Conservation (phyloP, 495 filamentous ascomycete species). For the Zalerion maritima region DNA sequence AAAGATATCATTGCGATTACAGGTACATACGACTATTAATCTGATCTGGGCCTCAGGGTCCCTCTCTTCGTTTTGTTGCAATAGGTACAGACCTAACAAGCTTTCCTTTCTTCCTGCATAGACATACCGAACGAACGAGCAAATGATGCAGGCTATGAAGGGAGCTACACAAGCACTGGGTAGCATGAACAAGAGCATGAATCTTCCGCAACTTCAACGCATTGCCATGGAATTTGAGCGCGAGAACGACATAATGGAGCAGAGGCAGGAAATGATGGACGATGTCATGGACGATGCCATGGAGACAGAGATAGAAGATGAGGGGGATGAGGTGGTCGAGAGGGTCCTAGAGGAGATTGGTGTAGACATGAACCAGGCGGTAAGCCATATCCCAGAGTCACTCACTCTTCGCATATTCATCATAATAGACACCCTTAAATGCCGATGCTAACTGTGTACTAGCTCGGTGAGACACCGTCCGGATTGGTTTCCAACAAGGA, state of each 20-base stretch:
- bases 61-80: conserved; percentile 1
- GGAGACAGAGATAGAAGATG: conserved; percentile 76
- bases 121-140: conserved; percentile 94
- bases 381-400: conserved; percentile 30
- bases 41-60: not conserved
- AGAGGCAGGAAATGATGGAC: conserved; percentile 99
- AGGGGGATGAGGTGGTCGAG: conserved; percentile 90
- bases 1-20: conserved; percentile 86
- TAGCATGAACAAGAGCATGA: conserved; percentile 96
- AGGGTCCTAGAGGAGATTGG: conserved; percentile 95
- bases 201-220: conserved; percentile 82
- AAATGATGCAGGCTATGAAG: conserved; percentile 99
- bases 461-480: conserved; percentile 70
- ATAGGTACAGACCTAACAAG: conserved; percentile 5
- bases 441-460: conserved; percentile 8
- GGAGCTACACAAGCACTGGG: conserved; percentile 84
- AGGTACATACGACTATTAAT: conserved; percentile 38
- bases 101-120: conserved; percentile 18
- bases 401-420: conserved; percentile 1
- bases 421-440: not conserved
- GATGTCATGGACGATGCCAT: conserved; percentile 98
- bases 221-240: conserved; percentile 99
- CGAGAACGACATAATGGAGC: conserved; percentile 98
- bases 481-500: conserved; percentile 47
- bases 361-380: conserved; percentile 74